Conservation (phyloP, 495 filamentous ascomycete genomes). For the Trichocladium antarcticum region DNA sequence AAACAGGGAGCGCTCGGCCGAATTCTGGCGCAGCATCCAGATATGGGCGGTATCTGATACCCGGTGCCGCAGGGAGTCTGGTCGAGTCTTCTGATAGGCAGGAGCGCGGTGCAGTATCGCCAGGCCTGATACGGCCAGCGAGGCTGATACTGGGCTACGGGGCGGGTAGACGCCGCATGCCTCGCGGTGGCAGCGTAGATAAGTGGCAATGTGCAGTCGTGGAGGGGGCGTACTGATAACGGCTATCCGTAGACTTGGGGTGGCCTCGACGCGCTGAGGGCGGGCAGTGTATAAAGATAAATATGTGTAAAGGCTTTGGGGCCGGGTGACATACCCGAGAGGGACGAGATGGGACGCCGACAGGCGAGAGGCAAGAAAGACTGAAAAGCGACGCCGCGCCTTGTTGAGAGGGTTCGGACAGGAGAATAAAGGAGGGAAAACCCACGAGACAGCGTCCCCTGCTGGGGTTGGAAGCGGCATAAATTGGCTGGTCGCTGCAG, state of each 20-base stretch:
- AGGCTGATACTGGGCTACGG: no score
- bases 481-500: slow-evolving; percentile 19
- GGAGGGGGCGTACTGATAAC: slow-evolving; percentile 6
- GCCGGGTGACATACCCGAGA: neutral
- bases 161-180: neutral
- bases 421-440: slow-evolving; percentile 6
- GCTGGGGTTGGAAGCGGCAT: slow-evolving; percentile 25
- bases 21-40: slow-evolving; percentile 21
- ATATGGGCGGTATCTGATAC: slow-evolving; percentile 25
- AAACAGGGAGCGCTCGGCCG: slow-evolving; percentile 6
- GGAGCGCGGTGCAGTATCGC: slow-evolving; percentile 16
- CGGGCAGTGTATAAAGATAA: no score
- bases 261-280: neutral
- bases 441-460: slow-evolving; percentile 20
- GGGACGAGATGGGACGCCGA: neutral
- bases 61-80: slow-evolving; percentile 7
- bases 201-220: neutral
- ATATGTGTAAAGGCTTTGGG: neutral
- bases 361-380: neutral
- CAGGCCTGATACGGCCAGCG: neutral
- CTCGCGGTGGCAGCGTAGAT: slow-evolving; percentile 11
- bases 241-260: slow-evolving; percentile 1
- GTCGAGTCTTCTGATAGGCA: slow-evolving; percentile 21
- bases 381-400: neutral
- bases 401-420: neutral